phyloP scores from a whole-genome alignment of 2,329 filamentous ascomycete genomes.

The Arthrobotrys sphaeroides region DNA sequence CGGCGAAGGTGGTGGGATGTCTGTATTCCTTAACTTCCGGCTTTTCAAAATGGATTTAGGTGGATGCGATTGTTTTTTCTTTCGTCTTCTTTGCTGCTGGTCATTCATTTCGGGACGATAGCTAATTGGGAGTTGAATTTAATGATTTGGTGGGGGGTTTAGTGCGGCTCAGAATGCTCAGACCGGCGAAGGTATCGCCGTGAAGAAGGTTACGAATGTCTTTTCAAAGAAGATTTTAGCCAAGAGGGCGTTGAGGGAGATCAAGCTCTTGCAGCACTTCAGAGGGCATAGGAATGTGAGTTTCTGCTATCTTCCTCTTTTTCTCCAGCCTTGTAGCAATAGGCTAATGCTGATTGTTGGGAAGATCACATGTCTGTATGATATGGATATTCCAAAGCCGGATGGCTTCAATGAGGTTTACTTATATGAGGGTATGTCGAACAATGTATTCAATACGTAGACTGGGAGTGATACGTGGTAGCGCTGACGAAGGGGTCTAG shows the following conservation, averaged over 20 bases:
- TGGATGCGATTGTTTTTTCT: too few relatives aligned
- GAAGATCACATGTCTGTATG: constrained; percentile 97
- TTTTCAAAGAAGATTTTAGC: constrained; percentile 99
- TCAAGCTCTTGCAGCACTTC: constrained; percentile 98
- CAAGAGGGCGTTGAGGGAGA: constrained; percentile 96
- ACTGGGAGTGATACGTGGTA: too few relatives aligned
- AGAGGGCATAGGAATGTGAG: constrained; percentile 84
- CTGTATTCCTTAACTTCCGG: not conserved
- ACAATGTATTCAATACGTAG: constrained; percentile 57
- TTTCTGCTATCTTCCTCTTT: constrained; percentile 53
- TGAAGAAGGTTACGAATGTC: constrained; percentile 99
- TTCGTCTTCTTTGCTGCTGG: too few relatives aligned
- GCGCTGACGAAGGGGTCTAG: constrained; percentile 66
- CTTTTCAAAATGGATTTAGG: too few relatives aligned
- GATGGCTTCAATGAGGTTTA: constrained; percentile 99
- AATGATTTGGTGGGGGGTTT: not conserved
- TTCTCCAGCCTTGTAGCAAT: not conserved
- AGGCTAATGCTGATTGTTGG: constrained; percentile 39
- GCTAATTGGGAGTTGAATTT: constrained; percentile 9
- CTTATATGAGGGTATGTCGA: constrained; percentile 85
- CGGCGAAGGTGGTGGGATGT: too few relatives aligned
- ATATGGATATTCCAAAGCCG: constrained; percentile 98
- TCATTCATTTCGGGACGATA: too few relatives aligned
- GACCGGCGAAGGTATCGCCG: constrained; percentile 91
- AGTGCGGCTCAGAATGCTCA: constrained; percentile 92